A percentile compares a stretch with the other conserved stretches of the same genome.
These are phyloP conservation scores for Phialocephala sp. DNA, from an alignment of 2,329 filamentous ascomycete species.

Conservation along the genomic window DNA sequence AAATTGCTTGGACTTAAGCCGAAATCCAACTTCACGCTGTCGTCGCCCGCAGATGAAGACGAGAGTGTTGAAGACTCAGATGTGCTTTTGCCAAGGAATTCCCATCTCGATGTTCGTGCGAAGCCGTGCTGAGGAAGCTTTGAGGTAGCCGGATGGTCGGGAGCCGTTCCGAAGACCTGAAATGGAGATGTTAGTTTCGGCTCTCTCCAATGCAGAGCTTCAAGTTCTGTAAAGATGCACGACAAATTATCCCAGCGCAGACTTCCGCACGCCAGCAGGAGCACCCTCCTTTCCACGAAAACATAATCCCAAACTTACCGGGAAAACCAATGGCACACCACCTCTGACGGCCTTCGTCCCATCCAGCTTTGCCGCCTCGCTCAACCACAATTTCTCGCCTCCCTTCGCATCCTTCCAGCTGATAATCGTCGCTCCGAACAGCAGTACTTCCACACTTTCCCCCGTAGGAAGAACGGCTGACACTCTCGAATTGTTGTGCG, in stretches of 20 bases:
- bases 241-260: neutral
- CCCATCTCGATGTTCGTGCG: constrained; percentile 88
- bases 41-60: constrained; percentile 52
- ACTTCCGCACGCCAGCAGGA: neutral
- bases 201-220: neutral
- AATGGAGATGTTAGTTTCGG: constrained; percentile 12
- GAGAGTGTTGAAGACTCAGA: constrained; percentile 55
- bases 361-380: constrained; percentile 79
- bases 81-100: constrained; percentile 89
- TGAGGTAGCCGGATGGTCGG: constrained; percentile 76
- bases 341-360: constrained; percentile 89
- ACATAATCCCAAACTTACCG: constrained; percentile 59
- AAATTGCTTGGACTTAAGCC: constrained; percentile 80
- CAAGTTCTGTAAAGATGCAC: neutral
- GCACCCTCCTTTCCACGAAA: neutral
- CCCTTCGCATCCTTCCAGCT: constrained; percentile 88
- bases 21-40: constrained; percentile 92
- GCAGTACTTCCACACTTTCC: constrained; percentile 82
- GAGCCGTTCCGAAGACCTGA: constrained; percentile 84
- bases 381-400: constrained; percentile 85
- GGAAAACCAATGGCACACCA: constrained; percentile 91
- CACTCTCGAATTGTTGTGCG: constrained; percentile 73
- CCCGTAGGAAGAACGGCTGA: constrained; percentile 83
- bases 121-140: constrained; percentile 92
- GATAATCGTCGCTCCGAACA: constrained; percentile 91